Conservation (phyloP, 352 stramenopile genomes). For the Phytopythium montanum region DNA sequence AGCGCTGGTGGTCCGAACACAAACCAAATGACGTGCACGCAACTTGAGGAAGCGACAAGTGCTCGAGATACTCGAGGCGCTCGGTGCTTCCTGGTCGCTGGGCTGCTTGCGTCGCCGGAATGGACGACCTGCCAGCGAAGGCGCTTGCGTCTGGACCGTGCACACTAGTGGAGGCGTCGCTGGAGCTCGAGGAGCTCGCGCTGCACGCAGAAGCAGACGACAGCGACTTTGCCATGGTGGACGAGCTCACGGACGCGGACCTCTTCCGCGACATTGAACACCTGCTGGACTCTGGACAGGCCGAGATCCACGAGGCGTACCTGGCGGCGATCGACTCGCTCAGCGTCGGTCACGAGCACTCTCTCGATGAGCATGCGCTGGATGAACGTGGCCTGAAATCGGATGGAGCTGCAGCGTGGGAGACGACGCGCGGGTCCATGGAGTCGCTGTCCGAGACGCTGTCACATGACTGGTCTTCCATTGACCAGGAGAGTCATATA, state of each 20-base stretch:
- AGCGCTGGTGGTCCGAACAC: too few relatives aligned
- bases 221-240: background rate
- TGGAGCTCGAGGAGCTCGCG: constrained; percentile 2
- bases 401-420: background rate
- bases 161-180: background rate
- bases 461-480: background rate
- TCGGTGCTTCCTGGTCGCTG: background rate
- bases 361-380: too few relatives aligned
- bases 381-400: background rate
- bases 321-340: constrained; percentile 5
- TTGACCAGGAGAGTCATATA: background rate
- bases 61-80: background rate
- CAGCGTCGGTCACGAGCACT: background rate
- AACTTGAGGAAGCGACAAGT: background rate
- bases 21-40: too few relatives aligned
- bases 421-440: constrained; percentile 1
- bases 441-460: background rate
- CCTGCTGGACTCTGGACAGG: constrained; percentile 8
- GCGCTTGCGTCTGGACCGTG: background rate
- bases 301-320: constrained; percentile 7
- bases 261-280: constrained; percentile 7
- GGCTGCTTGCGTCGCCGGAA: background rate
- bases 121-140: background rate
- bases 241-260: constrained; percentile 6
- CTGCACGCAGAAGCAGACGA: background rate